Conservation (phyloP, 306 rosid species). For the Cucurbita maxima region DNA sequence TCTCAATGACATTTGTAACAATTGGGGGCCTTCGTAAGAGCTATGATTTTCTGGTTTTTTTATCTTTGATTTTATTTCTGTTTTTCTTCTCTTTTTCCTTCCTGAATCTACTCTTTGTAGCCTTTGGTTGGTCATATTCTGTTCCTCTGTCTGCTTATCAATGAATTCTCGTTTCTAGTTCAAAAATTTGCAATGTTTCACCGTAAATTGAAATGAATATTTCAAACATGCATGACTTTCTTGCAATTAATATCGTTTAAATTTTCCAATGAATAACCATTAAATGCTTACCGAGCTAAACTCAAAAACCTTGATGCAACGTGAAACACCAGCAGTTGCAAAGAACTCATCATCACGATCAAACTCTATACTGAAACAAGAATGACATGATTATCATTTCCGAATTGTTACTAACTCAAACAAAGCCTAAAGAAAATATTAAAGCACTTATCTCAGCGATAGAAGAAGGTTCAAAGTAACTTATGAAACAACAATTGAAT, state of each 20-base stretch:
- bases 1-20: not conserved
- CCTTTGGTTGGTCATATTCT: not conserved
- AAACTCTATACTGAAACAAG: conserved; percentile 77
- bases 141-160: not conserved
- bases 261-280: not conserved
- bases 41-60: not conserved
- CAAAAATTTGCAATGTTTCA: not conserved
- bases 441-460: not conserved
- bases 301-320: conserved; percentile 84
- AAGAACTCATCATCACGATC: conserved; percentile 75
- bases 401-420: not conserved
- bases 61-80: not conserved
- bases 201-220: not conserved
- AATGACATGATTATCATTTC: not conserved
- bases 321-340: conserved; percentile 92
- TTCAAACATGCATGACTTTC: not conserved
- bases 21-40: not conserved
- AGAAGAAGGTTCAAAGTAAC: not conserved
- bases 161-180: not conserved
- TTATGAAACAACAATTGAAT: not conserved
- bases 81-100: not conserved
- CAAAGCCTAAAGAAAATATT: not conserved
- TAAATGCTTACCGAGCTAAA: conserved; percentile 50
- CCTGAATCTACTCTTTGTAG: not conserved
- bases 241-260: not conserved